Conservation (phyloP, 2,329 filamentous ascomycete species). For the Scortechinia acanthostroma region DNA sequence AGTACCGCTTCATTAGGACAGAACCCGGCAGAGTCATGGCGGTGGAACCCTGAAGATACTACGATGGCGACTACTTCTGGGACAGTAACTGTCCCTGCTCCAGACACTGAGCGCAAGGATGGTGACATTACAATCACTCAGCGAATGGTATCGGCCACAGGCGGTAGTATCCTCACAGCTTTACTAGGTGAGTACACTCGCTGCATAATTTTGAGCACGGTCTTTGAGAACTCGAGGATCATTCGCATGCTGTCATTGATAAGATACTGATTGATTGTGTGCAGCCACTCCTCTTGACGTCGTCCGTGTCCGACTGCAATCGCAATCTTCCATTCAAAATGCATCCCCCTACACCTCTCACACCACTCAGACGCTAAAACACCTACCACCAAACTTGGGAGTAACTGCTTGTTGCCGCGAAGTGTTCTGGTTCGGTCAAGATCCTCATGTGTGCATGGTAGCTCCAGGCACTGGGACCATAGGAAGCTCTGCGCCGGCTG, state of each 20-base stretch:
- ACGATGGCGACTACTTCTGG: not conserved
- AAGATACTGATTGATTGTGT: too few species aligned
- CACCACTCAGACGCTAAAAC: slow-evolving; percentile 7
- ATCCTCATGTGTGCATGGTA: slow-evolving; percentile 56
- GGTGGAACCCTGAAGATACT: not conserved
- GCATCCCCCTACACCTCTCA: not conserved
- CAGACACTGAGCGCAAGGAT: not conserved
- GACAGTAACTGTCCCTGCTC: not conserved
- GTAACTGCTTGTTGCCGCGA: slow-evolving; percentile 64
- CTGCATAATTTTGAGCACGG: too few species aligned
- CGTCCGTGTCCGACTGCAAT: slow-evolving; percentile 62
- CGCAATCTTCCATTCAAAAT: slow-evolving; percentile 33
- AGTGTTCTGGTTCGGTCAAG: slow-evolving; percentile 65
- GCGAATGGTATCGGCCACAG: not conserved
- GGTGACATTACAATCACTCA: not conserved
- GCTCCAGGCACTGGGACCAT: slow-evolving; percentile 11
- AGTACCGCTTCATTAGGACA: too few species aligned
- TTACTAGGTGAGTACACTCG: not conserved
- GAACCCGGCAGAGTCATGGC: not conserved
- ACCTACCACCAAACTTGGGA: slow-evolving; percentile 41
- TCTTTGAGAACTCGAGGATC: too few species aligned
- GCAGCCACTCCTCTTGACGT: slow-evolving; percentile 64
- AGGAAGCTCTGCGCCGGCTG: slow-evolving; percentile 19
- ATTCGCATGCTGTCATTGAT: too few species aligned
- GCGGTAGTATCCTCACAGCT: not conserved